Base-by-base conservation (phyloP, 2,329 filamentous ascomycete species). In the Colletotrichum orbiculare region DNA sequence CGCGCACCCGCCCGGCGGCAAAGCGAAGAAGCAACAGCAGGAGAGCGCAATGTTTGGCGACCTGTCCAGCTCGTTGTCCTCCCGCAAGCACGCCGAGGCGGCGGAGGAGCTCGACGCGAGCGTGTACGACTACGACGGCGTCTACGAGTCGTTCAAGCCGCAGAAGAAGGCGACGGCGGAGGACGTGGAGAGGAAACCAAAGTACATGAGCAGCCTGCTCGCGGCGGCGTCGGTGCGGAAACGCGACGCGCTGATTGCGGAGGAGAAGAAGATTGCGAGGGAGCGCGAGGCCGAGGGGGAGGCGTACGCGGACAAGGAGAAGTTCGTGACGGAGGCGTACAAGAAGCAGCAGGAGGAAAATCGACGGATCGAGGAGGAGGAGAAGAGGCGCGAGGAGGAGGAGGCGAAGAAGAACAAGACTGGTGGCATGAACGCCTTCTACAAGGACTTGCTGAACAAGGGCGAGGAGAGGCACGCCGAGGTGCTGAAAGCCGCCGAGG, bases 111-210 rank as follows among this genome's bases (percentile, higher is more conserved):
- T 91, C 8, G 92, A 96, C 71, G 81, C 91, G 2, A 89, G 87
- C 53, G 89, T 96, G 70, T 96, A 94, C 81, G 92, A 96, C 78
- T 96, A 96, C 79, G 93, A 96, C 75, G 86, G 85, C 2, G 91
- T 93, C 25, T 94, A 93, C 78, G 92, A 95, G 71, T 91, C 90
- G 1, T 82, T 95, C 45, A 90, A 92, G 69, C 86, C 87, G 13
- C 84, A 88, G 64, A 85, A 87, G 69, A 84, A 85, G 64, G 81
- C 80, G 5, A 83, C 83, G 7, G 80, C 81, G 50, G 81, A 82
- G 48, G 84, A 85, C 4, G 77, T 81, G 2, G 86, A 90, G 71
- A 83, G 88, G 45, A 88, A 88, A 70, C 90, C 92, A 1, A 92
- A 91, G 71, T 96, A 96, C 78, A 94, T 96, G 88, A 85, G 84